These are phyloP conservation scores for Pisolithus thermaeus DNA, from an alignment of 1,284 basidiomycete species.

Conservation along the genomic window DNA sequence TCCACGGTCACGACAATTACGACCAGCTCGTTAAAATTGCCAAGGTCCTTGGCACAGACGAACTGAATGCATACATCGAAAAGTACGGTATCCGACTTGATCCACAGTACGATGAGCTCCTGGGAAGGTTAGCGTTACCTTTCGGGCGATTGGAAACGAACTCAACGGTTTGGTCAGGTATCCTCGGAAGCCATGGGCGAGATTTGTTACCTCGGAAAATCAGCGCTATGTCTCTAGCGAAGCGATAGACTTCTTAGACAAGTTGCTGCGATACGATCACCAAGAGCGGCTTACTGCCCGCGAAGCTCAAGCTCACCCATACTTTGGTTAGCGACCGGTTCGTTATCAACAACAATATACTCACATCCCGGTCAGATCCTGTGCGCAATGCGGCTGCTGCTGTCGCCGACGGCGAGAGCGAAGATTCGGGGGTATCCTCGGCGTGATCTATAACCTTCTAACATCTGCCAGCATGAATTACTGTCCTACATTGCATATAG, in stretches of 20 bases:
- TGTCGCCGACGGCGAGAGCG: conserved; percentile 62
- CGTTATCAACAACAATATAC: conserved; percentile 10
- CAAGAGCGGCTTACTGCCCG: conserved; percentile 93
- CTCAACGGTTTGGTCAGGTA: conserved; percentile 48
- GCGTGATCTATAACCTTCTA: conserved; percentile 24
- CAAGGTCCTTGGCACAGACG: conserved; percentile 96
- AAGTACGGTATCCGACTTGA: conserved; percentile 94
- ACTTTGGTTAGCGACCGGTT: conserved; percentile 62
- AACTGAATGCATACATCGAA: conserved; percentile 85
- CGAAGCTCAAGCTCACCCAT: conserved; percentile 85
- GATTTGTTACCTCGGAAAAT: conserved; percentile 92
- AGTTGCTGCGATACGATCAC: conserved; percentile 93
- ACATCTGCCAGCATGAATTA: conserved; percentile 20
- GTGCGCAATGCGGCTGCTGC: conserved; percentile 38
- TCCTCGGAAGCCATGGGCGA: conserved; percentile 90
- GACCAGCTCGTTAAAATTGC: conserved; percentile 98
- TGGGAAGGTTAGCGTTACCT: conserved; percentile 54
- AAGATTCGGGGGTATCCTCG: conserved; percentile 65
- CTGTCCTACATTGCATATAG: conserved; percentile 31
- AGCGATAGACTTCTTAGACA: conserved; percentile 96
- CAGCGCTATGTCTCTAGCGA: conserved; percentile 97
- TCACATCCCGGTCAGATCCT: conserved; percentile 43
- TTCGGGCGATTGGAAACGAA: neutral
- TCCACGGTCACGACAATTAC: conserved; percentile 99
- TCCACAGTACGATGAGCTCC: conserved; percentile 84